Percentiles rank a stretch among this genome's conserved stretches.
Evolutionary conservation across 2,329 filamentous ascomycete genomes (phyloP).

Genomic region (Talaromyces atroroseus): DNA sequence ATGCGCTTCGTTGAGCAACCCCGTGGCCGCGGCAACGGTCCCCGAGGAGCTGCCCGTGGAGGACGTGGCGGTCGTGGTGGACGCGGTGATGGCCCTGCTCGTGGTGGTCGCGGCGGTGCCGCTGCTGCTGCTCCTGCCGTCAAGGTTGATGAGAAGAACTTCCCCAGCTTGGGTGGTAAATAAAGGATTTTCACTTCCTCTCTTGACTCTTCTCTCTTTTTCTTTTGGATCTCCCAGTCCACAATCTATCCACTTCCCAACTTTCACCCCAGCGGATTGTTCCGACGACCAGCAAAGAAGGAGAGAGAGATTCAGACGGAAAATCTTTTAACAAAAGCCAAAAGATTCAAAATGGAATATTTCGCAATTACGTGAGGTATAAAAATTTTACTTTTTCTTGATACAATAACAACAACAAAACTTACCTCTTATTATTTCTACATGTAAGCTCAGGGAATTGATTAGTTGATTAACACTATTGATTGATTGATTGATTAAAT

Average conservation of each 20-base stretch:
- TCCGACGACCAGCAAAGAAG: neutral
- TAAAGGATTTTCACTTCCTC: slow-evolving; percentile 19
- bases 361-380: neutral
- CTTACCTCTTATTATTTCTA: slow-evolving; percentile 2
- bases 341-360: neutral
- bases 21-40: slow-evolving; percentile 47
- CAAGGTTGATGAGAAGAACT: slow-evolving; percentile 43
- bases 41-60: slow-evolving; percentile 43
- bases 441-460: slow-evolving; percentile 9
- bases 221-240: neutral
- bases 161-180: slow-evolving; percentile 40
- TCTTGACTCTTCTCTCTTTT: neutral
- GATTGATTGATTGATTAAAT: slow-evolving; percentile 6
- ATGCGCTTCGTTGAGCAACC: slow-evolving; percentile 70
- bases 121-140: slow-evolving; percentile 22
- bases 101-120: slow-evolving; percentile 25
- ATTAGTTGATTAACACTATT: slow-evolving; percentile 3
- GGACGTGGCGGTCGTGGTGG: slow-evolving; percentile 38
- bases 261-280: neutral
- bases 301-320: neutral
- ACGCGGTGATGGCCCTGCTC: slow-evolving; percentile 23
- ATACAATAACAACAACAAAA: neutral
- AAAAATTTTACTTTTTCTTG: neutral
- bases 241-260: neutral
- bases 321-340: neutral